Percentiles rank a stretch among this genome's conserved stretches.
These are phyloP conservation scores for Erucastrum elatum DNA, from an alignment of 345 rosid genomes.

Conservation along the genomic window DNA sequence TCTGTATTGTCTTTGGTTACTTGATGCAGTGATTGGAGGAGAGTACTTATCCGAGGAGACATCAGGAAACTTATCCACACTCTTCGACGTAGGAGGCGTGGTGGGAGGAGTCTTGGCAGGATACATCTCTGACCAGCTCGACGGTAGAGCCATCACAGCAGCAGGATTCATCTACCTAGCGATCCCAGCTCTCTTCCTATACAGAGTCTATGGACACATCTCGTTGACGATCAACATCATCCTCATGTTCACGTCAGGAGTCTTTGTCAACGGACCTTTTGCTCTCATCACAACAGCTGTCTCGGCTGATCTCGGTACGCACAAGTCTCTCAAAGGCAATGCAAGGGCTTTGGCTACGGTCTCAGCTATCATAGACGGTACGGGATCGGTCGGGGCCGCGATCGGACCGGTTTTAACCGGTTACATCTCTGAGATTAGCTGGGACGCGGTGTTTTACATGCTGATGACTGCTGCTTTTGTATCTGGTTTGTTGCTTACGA, in stretches of 20 bases:
- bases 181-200: conserved; percentile 84
- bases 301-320: conserved; percentile 92
- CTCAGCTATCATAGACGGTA: conserved; percentile 92
- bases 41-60: conserved; percentile 69
- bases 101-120: conserved; percentile 93
- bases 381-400: conserved; percentile 97
- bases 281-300: conserved; percentile 98
- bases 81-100: conserved; percentile 95
- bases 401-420: conserved; percentile 90
- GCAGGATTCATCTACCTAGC: conserved; percentile 90
- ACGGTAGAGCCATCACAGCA: conserved; percentile 89
- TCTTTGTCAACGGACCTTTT: conserved; percentile 85
- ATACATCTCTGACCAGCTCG: conserved; percentile 71
- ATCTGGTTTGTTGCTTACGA: conserved; percentile 80
- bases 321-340: conserved; percentile 84
- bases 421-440: conserved; percentile 77
- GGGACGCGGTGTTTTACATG: conserved; percentile 91
- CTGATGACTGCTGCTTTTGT: conserved; percentile 84
- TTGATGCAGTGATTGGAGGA: conserved; percentile 75
- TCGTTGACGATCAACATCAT: conserved; percentile 61
- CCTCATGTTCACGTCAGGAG: conserved; percentile 79
- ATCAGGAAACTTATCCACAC: conserved; percentile 82
- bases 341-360: conserved; percentile 95
- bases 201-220: conserved; percentile 71
- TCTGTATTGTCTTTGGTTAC: not conserved